Evolutionary conservation across 768 basidiomycete genomes (phyloP).

Genomic region (Leucosporidium creatinivorum): DNA sequence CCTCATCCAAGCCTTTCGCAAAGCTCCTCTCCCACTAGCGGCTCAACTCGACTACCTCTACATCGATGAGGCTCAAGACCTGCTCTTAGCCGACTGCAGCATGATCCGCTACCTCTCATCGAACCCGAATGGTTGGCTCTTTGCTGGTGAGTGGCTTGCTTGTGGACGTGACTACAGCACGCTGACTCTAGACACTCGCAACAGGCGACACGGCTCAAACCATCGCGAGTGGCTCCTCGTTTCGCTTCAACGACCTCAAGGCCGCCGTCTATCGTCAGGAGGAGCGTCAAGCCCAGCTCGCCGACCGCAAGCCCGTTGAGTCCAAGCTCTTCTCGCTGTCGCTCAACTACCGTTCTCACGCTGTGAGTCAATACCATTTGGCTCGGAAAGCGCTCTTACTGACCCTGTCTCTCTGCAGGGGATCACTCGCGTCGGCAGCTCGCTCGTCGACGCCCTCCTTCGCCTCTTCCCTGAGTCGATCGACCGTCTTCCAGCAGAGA

Average conservation of each 20-base stretch:
- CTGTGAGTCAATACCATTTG: neutral
- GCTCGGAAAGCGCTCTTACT: no score
- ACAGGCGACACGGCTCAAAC: neutral
- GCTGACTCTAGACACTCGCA: no score
- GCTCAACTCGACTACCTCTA: neutral
- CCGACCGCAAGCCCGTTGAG: neutral
- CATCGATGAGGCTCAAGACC: neutral
- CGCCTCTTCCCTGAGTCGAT: neutral
- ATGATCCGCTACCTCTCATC: neutral
- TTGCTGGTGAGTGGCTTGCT: neutral
- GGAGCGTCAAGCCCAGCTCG: neutral
- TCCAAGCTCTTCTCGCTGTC: neutral
- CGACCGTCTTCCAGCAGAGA: neutral
- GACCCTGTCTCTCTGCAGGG: neutral
- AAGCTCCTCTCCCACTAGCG: neutral
- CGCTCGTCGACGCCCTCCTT: neutral
- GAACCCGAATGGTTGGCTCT: neutral
- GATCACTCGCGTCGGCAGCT: neutral
- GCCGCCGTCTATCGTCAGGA: neutral
- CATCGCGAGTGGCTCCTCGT: neutral
- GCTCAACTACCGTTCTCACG: constrained; percentile 2
- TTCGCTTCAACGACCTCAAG: constrained; percentile 1
- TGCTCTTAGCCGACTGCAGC: neutral
- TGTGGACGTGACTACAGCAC: no score
- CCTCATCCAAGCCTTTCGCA: neutral